Evolutionary conservation across 2,329 filamentous ascomycete species (phyloP).

Genomic region (Ascochyta rabiei): DNA sequence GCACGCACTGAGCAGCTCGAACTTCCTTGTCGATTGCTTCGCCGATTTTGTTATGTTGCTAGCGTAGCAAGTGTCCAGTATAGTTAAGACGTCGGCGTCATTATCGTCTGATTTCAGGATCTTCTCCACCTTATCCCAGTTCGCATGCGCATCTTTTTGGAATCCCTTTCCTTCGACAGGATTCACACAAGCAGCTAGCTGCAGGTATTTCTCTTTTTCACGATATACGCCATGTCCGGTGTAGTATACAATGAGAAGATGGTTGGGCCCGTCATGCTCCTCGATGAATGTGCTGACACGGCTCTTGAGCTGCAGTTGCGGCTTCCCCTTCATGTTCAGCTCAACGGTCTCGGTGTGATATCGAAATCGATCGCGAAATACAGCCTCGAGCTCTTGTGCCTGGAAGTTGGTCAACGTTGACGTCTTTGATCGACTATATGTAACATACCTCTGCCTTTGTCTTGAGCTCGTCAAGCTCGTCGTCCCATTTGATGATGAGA

Average conservation of each 20-base stretch:
- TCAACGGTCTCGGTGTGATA: conserved; percentile 42
- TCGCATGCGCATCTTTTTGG: conserved; percentile 34
- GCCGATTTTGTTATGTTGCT: conserved; percentile 43
- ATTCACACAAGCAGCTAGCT: conserved; percentile 32
- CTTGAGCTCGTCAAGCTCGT: conserved; percentile 43
- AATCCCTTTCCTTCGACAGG: conserved; percentile 26
- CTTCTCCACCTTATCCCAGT: conserved; percentile 45
- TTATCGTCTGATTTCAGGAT: conserved; percentile 35
- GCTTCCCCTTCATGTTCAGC: conserved; percentile 38
- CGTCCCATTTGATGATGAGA: conserved; percentile 46
- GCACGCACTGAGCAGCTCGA: conserved; percentile 44
- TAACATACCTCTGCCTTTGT: conserved; percentile 39
- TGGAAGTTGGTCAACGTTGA: conserved; percentile 12
- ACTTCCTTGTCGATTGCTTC: conserved; percentile 32
- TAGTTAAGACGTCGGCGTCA: conserved; percentile 45
- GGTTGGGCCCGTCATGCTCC: conserved; percentile 39
- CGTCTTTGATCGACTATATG: no score
- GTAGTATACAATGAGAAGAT: conserved; percentile 49
- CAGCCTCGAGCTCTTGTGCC: conserved; percentile 36
- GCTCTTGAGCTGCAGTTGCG: conserved; percentile 43
- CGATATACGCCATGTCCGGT: conserved; percentile 45
- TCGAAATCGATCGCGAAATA: conserved; percentile 39
- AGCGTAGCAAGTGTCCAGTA: conserved; percentile 49
- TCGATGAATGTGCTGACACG: conserved; percentile 38
- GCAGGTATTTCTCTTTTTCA: conserved; percentile 28